phyloP scores from a whole-genome alignment of 116 monocot species.

The Cymodocea nodosa region DNA sequence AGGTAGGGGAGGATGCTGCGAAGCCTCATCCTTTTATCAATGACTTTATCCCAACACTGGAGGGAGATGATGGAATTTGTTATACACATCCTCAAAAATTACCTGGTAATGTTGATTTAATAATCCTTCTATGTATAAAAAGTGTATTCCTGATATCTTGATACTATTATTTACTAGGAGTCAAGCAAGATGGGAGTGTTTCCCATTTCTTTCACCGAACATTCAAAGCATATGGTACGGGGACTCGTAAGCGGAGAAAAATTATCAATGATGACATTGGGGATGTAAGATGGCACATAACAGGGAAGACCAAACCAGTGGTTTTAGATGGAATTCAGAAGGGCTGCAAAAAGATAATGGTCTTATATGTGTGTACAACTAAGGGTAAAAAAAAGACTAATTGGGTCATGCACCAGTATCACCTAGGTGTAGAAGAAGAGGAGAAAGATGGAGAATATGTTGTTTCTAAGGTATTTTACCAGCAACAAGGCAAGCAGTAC shows the following conservation, averaged over 20 bases:
- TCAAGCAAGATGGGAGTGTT: slow-evolving; percentile 82
- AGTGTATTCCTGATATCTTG: no score
- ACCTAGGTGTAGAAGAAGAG: slow-evolving; percentile 78
- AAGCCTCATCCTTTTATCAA: slow-evolving; percentile 61
- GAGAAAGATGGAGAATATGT: slow-evolving; percentile 79
- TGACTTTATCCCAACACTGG: slow-evolving; percentile 93
- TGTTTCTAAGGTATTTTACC: slow-evolving; percentile 89
- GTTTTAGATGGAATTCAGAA: slow-evolving; percentile 58
- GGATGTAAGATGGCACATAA: slow-evolving; percentile 96
- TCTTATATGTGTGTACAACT: slow-evolving; percentile 55
- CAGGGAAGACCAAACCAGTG: slow-evolving; percentile 89
- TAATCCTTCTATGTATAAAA: neutral
- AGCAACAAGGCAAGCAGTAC: slow-evolving; percentile 62
- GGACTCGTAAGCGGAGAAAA: slow-evolving; percentile 80
- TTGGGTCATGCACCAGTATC: slow-evolving; percentile 99
- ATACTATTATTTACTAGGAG: slow-evolving; percentile 30
- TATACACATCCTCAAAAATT: slow-evolving; percentile 77
- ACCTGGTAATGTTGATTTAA: slow-evolving; percentile 7
- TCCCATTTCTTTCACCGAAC: slow-evolving; percentile 93
- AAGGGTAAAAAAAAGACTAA: slow-evolving; percentile 78
- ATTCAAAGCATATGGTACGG: slow-evolving; percentile 84
- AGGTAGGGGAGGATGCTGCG: slow-evolving; percentile 30
- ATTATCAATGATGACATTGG: slow-evolving; percentile 47
- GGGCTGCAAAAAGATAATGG: slow-evolving; percentile 98
- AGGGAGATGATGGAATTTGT: slow-evolving; percentile 86